Base-by-base conservation (phyloP, 352 stramenopile genomes). In the Pythium guiyangense region DNA sequence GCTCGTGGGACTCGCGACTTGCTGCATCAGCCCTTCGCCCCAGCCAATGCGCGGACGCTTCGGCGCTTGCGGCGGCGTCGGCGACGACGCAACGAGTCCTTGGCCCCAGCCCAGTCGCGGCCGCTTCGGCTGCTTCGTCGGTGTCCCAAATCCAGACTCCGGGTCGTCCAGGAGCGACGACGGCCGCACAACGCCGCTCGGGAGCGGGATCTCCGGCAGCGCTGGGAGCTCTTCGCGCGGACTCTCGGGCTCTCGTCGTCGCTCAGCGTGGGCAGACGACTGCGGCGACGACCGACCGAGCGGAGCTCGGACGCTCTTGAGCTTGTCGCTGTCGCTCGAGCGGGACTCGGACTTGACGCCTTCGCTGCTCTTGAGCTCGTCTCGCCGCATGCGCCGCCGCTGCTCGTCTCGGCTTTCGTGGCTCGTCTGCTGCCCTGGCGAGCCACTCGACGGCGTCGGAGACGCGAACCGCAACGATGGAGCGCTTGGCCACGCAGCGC, bases 31-130 rank as follows among this genome's bases (percentile, higher is more conserved):
- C 27, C 84, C 84, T 63, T 92, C 71, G 20, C 85, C 85, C 85
- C 85, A 94, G 11, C 80, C 83, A 65, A 94, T 86, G 17, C 85
- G 77, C 49, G 83, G 83, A 17, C 85, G 83, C 57, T 94, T 94
- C 4, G 49, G 18, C 31, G 11, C 20, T 45, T 54, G 42, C 47
- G 64, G 60, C 42, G 84, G 68, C 35, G 77, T 77, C 29, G 77
- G 74, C 26, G 77, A 92, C 3, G 73, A 64, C 1, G 77, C 77
- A 4, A 90, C 73, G n/a, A 95, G 66, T 12, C 85, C 85, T 71
- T 95, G 85, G 3, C 85, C 85, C 85, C 85, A 95, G 18, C 83
- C 85, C 18, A 95, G 60, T 11, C 85, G 72, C 31, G 82, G 80
- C 15, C 85, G 71, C 31, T 92, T 84, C 22, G 62, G 71, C 6